A percentile compares a stretch with the other conserved stretches of the same genome.
Conservation (phyloP, 2,329 filamentous ascomycete genomes). For the Phoma herbarum region DNA sequence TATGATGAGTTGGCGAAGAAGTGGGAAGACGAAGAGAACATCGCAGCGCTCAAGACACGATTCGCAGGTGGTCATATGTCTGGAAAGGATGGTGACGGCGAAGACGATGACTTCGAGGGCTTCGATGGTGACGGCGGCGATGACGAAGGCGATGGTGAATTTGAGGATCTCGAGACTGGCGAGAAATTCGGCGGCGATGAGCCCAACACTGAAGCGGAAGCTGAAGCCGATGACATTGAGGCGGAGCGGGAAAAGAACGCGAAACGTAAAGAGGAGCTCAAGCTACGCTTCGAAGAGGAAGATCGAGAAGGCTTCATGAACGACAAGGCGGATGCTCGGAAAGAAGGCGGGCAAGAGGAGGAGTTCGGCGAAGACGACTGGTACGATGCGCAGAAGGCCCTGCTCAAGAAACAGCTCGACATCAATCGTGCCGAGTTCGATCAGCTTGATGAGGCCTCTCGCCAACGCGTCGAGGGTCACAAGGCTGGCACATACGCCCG, state of each 20-base stretch:
- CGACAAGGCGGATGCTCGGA: conserved; percentile 79
- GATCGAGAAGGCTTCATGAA: conserved; percentile 96
- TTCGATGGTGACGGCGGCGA: conserved; percentile 67
- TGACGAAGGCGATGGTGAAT: conserved; percentile 77
- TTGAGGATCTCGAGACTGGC: conserved; percentile 84
- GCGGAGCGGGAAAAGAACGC: conserved; percentile 92
- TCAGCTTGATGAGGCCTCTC: conserved; percentile 82
- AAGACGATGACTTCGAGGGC: conserved; percentile 62
- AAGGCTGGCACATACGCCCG: conserved; percentile 93
- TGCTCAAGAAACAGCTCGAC: conserved; percentile 92
- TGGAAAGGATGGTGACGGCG: conserved; percentile 45
- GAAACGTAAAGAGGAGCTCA: conserved; percentile 90
- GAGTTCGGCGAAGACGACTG: conserved; percentile 98
- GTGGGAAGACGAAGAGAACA: conserved; percentile 81
- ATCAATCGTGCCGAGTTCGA: conserved; percentile 97
- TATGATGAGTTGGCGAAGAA: conserved; percentile 83
- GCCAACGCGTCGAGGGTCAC: conserved; percentile 86
- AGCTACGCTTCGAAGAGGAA: conserved; percentile 94
- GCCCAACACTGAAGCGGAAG: conserved; percentile 53
- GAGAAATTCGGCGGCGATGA: conserved; percentile 62
- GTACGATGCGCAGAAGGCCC: conserved; percentile 96
- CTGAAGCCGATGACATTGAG: conserved; percentile 69
- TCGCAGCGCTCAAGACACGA: conserved; percentile 75
- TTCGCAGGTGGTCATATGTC: conserved; percentile 77
- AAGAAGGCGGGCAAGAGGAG: conserved; percentile 70